Evolutionary conservation across 202 grass and related monocot genomes (phyloP).

Genomic region (Zizania palustris): DNA sequence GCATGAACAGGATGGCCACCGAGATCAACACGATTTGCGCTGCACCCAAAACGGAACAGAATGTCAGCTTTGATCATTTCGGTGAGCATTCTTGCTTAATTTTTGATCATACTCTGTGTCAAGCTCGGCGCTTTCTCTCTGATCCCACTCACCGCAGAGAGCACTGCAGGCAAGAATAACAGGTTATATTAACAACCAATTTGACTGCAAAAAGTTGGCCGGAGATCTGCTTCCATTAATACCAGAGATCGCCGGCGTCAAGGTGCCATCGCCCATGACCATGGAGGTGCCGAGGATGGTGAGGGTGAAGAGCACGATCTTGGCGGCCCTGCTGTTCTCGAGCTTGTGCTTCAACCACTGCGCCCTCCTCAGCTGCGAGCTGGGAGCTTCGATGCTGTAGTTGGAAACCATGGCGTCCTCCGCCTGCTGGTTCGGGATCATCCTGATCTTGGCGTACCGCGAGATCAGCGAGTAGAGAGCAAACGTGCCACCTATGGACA

Average conservation of each 20-base stretch:
- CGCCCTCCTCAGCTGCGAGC: constrained; percentile 20
- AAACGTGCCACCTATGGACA: constrained; percentile 28
- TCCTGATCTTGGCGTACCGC: constrained; percentile 32
- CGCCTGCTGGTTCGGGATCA: constrained; percentile 34
- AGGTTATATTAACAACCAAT: neutral
- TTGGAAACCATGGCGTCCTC: constrained; percentile 34
- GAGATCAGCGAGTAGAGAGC: constrained; percentile 42
- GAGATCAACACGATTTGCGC: constrained; percentile 64
- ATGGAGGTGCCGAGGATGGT: constrained; percentile 41
- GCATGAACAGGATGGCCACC: constrained; percentile 56
- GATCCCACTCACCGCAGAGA: constrained; percentile 43
- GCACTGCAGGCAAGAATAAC: constrained; percentile 5
- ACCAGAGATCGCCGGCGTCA: constrained; percentile 49
- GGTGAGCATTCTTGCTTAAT: too few species aligned
- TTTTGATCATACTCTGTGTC: constrained; percentile 24
- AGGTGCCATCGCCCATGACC: constrained; percentile 45
- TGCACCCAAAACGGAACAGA: constrained; percentile 15
- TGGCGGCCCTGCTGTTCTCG: neutral
- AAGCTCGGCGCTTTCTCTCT: constrained; percentile 31
- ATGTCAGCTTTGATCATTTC: neutral
- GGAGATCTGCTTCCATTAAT: neutral
- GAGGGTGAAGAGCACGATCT: constrained; percentile 9
- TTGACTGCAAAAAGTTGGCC: too few species aligned
- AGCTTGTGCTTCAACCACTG: constrained; percentile 21
- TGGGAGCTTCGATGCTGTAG: constrained; percentile 14